These are phyloP conservation scores for Tricholoma furcatifolium DNA, from an alignment of 768 basidiomycete species.

Conservation along the genomic window DNA sequence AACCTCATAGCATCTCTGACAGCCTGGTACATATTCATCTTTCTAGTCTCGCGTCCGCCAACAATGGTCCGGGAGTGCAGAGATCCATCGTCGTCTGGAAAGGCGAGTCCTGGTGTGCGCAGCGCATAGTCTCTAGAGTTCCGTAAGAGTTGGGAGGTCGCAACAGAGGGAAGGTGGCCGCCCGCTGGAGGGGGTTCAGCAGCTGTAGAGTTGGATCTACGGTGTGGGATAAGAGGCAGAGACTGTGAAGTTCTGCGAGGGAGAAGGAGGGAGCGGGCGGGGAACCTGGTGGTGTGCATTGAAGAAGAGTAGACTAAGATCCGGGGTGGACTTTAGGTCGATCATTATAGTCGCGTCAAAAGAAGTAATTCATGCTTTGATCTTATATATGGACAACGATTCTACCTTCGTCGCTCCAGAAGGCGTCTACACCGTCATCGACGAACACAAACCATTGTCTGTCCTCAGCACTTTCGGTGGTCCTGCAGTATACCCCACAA, in stretches of 20 bases:
- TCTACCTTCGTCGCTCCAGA: constrained; percentile 86
- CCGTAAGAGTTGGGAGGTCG: constrained; percentile 64
- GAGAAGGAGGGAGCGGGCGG: constrained; percentile 23
- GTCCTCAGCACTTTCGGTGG: constrained; percentile 37
- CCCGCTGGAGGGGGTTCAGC: constrained; percentile 73
- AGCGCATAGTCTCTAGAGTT: constrained; percentile 68
- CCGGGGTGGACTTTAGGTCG: constrained; percentile 28
- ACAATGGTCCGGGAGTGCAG: constrained; percentile 44
- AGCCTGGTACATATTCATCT: constrained; percentile 96
- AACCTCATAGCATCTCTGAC: constrained; percentile 88
- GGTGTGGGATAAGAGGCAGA: too few relatives aligned
- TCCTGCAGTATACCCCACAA: constrained; percentile 52
- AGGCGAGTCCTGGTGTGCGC: constrained; percentile 69
- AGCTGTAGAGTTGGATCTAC: constrained; percentile 54
- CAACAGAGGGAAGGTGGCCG: constrained; percentile 72
- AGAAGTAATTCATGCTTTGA: too few relatives aligned
- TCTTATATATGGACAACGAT: constrained; percentile 87
- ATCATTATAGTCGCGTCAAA: constrained; percentile 20
- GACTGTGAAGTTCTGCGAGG: background rate
- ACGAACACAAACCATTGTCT: constrained; percentile 73
- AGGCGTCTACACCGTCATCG: constrained; percentile 85
- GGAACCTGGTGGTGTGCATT: constrained; percentile 37
- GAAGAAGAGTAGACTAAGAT: constrained; percentile 39
- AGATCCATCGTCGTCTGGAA: constrained; percentile 60
- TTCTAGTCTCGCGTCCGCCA: constrained; percentile 83